A percentile compares a stretch with the other conserved stretches of the same genome.
Conservation (phyloP, 2,329 filamentous ascomycete species). For the Lachnellula occidentalis region DNA sequence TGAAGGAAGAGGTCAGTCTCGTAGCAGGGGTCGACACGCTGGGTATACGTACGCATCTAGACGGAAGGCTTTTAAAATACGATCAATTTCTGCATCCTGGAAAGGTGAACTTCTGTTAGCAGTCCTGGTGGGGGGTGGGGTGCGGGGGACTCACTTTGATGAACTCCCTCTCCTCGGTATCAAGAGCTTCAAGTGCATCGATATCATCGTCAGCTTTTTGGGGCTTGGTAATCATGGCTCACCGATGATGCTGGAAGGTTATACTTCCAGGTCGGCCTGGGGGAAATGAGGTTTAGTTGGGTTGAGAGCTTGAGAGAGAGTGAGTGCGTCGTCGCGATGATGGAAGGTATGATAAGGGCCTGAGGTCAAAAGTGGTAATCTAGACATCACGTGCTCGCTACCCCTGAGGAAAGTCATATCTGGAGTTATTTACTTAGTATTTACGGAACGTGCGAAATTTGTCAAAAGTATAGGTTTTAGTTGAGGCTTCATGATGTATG, state of each 20-base stretch:
- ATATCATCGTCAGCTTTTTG: constrained; percentile 48
- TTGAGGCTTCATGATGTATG: no score
- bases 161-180: constrained; percentile 82
- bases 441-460: no score
- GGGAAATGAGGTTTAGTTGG: neutral
- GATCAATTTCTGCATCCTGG: constrained; percentile 90
- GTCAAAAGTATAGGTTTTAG: no score
- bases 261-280: constrained; percentile 5
- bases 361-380: neutral
- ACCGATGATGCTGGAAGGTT: constrained; percentile 19
- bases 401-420: neutral
- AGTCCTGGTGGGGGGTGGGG: neutral
- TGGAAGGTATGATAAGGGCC: neutral
- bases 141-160: constrained; percentile 59
- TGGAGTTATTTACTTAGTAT: no score
- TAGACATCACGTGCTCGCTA: neutral
- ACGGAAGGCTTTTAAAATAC: constrained; percentile 86
- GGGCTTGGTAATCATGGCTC: constrained; percentile 28
- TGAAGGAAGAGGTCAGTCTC: constrained; percentile 2
- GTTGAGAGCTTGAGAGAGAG: neutral
- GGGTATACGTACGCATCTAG: constrained; percentile 55
- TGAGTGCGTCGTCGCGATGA: neutral
- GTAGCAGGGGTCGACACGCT: neutral
- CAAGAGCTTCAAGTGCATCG: constrained; percentile 75
- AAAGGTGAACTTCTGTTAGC: neutral